Base-by-base conservation (phyloP, 1,139 yeast genomes). In the Suhomyces bokatorum region DNA sequence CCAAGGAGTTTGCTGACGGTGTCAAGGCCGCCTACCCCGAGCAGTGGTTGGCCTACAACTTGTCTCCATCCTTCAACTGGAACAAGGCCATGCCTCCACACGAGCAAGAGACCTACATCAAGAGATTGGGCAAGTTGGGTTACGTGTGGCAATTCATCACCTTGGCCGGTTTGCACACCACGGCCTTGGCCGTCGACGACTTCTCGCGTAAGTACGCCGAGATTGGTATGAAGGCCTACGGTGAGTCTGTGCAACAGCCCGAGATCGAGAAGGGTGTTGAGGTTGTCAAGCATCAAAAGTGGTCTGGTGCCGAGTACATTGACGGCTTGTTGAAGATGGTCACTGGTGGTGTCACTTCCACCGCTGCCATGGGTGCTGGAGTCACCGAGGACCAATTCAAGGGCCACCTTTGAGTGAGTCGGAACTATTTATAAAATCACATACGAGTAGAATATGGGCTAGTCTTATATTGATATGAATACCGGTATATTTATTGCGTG, bases 321-420 rank as follows among this genome's bases (percentile, higher is more conserved):
- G 99, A 91, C 69, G 86, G 89, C 51, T 77, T 91, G 60, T 83
- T 91, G 69, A 89, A 85, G 69, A 78, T 90, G 75, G 95, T 90
- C 39, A 85, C 95, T 48, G 98, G 98, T 61, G 99, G 99, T 73
- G 87, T 91, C 49, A 78, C 93, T 44, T 86, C 96, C 22, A 93
- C 98, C 44, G 96, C 97, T 55, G 98, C 98, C 47, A 91, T 91
- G 98, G 98, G 98, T 64, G 86, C 85, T 52, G 98, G 98, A 76
- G 98, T 91, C 58, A 91, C 99, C 49, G 99, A 91, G 74, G 96
- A 87, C 58, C 98, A 91, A 72, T 91, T 91, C 77, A 85, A 86
- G 32, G 27, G 30, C 22, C 29, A 22, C 30, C 24, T 20, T 20
- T 20, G 24, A 20, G 24, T 20, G 4, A 6, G 6, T 6, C 20